Base-by-base conservation (phyloP, 78 protist species). In the Guillardia theta region DNA sequence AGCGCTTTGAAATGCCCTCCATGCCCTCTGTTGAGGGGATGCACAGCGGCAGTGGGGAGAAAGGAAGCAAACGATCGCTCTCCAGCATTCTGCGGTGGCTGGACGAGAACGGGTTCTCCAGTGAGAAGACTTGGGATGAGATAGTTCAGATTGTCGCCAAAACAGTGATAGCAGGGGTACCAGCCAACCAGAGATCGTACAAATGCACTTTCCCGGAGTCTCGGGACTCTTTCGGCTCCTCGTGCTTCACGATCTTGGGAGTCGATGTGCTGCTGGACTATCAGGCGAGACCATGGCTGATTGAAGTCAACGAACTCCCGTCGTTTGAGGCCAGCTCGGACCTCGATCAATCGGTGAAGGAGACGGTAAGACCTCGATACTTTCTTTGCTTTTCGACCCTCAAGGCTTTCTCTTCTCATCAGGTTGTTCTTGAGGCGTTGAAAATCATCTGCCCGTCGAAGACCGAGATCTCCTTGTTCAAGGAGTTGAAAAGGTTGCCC, bases 261-360 rank as follows among this genome's bases (percentile, higher is more conserved):
- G 88, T 94, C 83, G 98, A 97, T 70, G 44, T 97, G n/a, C 44
- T 97, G 46, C 46, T 96, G 8, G 98, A 97, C 88, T 93, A 39
- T 21, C 0, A 0, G 45, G 54, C 93, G 54, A 94, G 50, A 37
- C 97, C 97, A 3, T 78, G 90, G 90, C 45, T 78, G 53, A 37
- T 78, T 36, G 90, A 78, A 50, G 48, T 70, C 45, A 70, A 70
- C 83, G 83, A 70, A 6, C n/a, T 70, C 46, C 83, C 83, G 36
- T 64, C 80, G 41, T 64, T 64, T 21, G 80, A 64, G 19, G 30
- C 80, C 44, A 36, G 30, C 80, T 64, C 80, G 19, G 41, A 10
- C 10, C 19, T 64, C 10, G 80, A 64, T 36, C 80, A 21, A 19
- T 8, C 12, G 39, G 19, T 64, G 44, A 64, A 64, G n/a, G n/a